Evolutionary conservation across 2,329 filamentous ascomycete species (phyloP).

Genomic region (Amauroascus verrucosus): DNA sequence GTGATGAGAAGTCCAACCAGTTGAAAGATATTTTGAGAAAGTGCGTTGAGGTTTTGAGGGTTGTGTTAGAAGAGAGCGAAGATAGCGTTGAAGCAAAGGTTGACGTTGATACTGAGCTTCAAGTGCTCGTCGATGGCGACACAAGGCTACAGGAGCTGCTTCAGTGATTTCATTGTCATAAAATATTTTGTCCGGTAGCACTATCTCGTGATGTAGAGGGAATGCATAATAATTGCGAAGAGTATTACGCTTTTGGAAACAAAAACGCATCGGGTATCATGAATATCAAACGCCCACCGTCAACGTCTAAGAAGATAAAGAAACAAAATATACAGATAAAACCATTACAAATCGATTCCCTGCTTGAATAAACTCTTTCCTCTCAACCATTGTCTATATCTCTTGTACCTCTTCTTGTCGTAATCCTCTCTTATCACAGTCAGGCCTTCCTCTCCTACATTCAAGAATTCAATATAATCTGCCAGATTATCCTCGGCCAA

Average conservation of each 20-base stretch:
- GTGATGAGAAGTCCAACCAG: slow-evolving; percentile 6
- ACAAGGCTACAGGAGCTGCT: slow-evolving; percentile 23
- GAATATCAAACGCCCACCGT: background rate
- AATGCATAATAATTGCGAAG: background rate
- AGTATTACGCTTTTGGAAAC: background rate
- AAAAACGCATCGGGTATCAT: background rate
- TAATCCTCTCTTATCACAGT: slow-evolving; percentile 81
- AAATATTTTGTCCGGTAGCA: background rate
- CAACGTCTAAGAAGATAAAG: background rate
- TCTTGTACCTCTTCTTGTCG: slow-evolving; percentile 90
- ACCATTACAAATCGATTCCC: slow-evolving; percentile 42
- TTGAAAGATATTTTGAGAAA: slow-evolving; percentile 18
- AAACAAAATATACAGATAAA: background rate
- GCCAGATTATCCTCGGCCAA: slow-evolving; percentile 54
- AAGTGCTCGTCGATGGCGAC: slow-evolving; percentile 30
- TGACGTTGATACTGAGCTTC: slow-evolving; percentile 27
- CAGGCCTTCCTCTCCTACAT: slow-evolving; percentile 68
- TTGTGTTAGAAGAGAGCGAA: slow-evolving; percentile 10
- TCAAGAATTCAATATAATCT: slow-evolving; percentile 67
- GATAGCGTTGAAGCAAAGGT: background rate
- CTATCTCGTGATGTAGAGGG: background rate
- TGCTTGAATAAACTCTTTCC: slow-evolving; percentile 97
- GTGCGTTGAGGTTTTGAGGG: background rate
- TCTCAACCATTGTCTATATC: slow-evolving; percentile 86
- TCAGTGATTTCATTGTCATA: slow-evolving; percentile 9